phyloP scores from a whole-genome alignment of 768 basidiomycete genomes.

The Psilocybe azurescens region DNA sequence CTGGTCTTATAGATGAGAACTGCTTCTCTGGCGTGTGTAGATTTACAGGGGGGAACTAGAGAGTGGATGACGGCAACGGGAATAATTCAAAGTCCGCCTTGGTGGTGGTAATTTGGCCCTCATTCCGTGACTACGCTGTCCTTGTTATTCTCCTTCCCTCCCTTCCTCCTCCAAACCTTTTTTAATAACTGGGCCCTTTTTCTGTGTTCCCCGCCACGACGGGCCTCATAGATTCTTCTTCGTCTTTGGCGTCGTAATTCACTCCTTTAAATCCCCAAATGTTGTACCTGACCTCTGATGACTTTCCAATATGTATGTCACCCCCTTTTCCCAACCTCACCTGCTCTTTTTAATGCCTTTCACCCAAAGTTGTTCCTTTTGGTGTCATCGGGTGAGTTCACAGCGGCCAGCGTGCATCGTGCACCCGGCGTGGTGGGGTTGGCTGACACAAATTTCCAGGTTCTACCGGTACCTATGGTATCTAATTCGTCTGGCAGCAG shows the following conservation, averaged over 20 bases:
- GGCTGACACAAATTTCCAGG: constrained; percentile 43
- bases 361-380: constrained; percentile 80
- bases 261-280: constrained; percentile 51
- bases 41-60: neutral
- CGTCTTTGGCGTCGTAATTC: constrained; percentile 45
- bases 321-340: neutral
- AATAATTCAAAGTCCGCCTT: constrained; percentile 17
- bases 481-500: constrained; percentile 82
- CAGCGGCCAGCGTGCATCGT: neutral
- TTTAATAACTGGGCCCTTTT: constrained; percentile 15
- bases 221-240: constrained; percentile 28
- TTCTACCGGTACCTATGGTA: constrained; percentile 97
- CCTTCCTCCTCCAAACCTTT: constrained; percentile 9
- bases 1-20: constrained; percentile 1
- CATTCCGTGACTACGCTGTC: constrained; percentile 10
- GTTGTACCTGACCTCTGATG: constrained; percentile 91
- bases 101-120: constrained; percentile 8
- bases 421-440: neutral
- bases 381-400: constrained; percentile 78
- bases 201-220: constrained; percentile 24
- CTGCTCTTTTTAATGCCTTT: constrained; percentile 22
- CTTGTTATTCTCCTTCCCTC: constrained; percentile 15
- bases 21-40: neutral
- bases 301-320: constrained; percentile 87
- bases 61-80: constrained; percentile 6